Percentiles rank a stretch among this genome's conserved stretches.
phyloP scores from a whole-genome alignment of 2,329 filamentous ascomycete species.

The Nigrospora sphaerica region DNA sequence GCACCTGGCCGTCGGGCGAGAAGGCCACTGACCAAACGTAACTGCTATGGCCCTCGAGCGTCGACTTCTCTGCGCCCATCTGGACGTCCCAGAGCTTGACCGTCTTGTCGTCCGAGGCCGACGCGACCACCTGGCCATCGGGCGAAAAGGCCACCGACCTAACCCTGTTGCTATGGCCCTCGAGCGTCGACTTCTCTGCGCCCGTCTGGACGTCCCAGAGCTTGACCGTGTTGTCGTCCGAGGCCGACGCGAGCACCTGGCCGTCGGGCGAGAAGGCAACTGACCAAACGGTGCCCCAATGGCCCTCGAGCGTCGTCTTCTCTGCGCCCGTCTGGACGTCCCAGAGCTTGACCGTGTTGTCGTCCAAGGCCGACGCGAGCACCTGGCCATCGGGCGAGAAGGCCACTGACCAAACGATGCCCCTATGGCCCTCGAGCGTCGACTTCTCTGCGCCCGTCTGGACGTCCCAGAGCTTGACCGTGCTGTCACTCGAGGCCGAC shows the following conservation, averaged over 20 bases:
- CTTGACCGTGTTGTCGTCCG: not conserved
- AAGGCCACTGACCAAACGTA: not conserved
- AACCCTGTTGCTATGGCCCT: not conserved
- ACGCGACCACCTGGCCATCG: not conserved
- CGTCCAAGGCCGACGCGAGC: not conserved
- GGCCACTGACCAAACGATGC: not conserved
- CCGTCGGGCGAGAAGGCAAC: conserved; percentile 1
- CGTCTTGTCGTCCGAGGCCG: not conserved
- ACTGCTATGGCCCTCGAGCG: not conserved
- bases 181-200: not conserved
- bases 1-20: not conserved
- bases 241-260: not conserved
- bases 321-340: not conserved
- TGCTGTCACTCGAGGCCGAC: not conserved
- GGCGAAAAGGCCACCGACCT: not conserved
- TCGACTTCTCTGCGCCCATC: not conserved
- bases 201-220: not conserved
- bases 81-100: not conserved
- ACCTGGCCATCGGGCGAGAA: not conserved
- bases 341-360: not conserved
- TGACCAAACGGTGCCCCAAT: not conserved
- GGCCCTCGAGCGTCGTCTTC: not conserved
- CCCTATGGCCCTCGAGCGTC: not conserved
- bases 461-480: not conserved
- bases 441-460: not conserved